Conservation (phyloP, 2,329 filamentous ascomycete genomes). For the Cladosporium sp. region DNA sequence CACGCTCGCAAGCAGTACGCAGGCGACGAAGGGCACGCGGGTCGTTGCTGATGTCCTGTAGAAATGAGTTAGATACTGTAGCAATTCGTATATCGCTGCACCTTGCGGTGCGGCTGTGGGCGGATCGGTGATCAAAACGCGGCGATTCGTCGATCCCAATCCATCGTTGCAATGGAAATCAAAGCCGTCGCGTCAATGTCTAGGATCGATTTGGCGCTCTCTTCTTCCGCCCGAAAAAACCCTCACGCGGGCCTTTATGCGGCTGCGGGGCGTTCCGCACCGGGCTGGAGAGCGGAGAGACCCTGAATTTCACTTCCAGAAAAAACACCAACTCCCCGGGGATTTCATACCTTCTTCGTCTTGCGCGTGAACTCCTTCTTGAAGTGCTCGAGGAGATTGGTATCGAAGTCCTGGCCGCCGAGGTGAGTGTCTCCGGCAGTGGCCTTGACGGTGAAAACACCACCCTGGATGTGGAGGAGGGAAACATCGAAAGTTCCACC, state of each 20-base stretch:
- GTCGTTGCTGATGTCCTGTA: conserved; percentile 63
- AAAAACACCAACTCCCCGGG: too few relatives aligned
- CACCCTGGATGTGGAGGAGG: conserved; percentile 95
- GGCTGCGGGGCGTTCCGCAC: too few relatives aligned
- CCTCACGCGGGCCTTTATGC: too few relatives aligned
- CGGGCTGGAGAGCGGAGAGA: too few relatives aligned
- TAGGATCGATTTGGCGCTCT: too few relatives aligned
- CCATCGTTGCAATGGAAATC: background rate
- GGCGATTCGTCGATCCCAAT: too few relatives aligned
- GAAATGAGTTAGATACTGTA: background rate
- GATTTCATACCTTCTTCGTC: conserved; percentile 54
- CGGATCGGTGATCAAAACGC: too few relatives aligned
- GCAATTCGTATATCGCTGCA: background rate
- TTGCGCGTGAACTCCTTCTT: conserved; percentile 88
- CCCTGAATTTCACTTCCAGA: too few relatives aligned
- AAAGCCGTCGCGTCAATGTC: too few relatives aligned
- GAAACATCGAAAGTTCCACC: conserved; percentile 99
- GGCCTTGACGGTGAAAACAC: conserved; percentile 98
- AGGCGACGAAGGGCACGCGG: conserved; percentile 91
- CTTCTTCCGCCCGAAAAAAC: too few relatives aligned
- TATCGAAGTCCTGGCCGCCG: conserved; percentile 95
- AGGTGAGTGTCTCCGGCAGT: conserved; percentile 96
- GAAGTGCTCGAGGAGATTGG: conserved; percentile 91
- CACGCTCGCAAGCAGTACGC: conserved; percentile 96
- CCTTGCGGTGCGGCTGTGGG: too few relatives aligned